phyloP scores from a whole-genome alignment of 2,329 filamentous ascomycete species.

The Trichoderma aggressivum region DNA sequence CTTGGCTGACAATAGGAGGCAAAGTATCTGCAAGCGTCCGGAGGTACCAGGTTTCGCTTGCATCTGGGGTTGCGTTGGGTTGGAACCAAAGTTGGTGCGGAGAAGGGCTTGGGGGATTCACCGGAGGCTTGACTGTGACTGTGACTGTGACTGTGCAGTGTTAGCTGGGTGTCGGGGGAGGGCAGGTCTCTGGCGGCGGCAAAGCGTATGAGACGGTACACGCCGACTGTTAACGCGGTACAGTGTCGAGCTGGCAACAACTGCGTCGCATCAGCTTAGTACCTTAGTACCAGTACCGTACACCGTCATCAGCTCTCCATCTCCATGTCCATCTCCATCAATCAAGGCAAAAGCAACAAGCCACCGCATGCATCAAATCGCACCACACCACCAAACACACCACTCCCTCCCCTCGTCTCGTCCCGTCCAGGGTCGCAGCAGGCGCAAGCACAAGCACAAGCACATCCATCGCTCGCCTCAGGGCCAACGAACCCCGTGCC shows the following conservation, averaged over 20 bases:
- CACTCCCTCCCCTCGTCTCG: background rate
- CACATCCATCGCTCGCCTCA: too few species aligned
- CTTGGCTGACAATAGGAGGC: background rate
- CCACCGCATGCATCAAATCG: background rate
- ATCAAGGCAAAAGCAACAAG: background rate
- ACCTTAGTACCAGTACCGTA: too few species aligned
- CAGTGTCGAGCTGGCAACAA: background rate
- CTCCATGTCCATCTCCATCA: background rate
- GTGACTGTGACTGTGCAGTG: background rate
- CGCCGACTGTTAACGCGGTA: background rate
- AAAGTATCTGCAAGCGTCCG: background rate
- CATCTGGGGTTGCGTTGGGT: background rate
- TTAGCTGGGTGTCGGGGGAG: background rate
- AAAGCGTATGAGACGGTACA: background rate
- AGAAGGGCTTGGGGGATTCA: background rate
- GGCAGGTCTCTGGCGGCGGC: background rate
- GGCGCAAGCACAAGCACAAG: too few species aligned
- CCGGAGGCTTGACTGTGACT: too few species aligned
- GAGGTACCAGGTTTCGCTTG: background rate
- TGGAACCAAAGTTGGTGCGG: background rate
- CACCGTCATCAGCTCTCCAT: background rate
- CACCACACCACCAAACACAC: slow-evolving; percentile 9
- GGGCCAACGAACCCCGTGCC: background rate
- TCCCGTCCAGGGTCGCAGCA: background rate
- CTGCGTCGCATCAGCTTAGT: background rate